Conservation (phyloP, 2,329 filamentous ascomycete genomes). For the Neofusicoccum sp. region DNA sequence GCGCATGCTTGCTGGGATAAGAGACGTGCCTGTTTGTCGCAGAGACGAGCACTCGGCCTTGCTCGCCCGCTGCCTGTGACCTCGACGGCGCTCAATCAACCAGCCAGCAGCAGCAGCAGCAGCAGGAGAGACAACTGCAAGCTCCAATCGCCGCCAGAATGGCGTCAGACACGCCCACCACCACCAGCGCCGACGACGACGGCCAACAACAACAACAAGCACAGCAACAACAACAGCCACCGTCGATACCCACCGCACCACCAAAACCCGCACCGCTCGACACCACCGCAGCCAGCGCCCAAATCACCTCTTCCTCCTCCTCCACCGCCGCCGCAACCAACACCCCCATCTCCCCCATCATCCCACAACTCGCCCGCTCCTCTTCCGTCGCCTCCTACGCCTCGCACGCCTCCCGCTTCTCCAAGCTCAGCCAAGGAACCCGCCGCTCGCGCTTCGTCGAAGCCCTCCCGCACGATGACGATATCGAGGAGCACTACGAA, state of each 20-base stretch:
- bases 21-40: too few relatives aligned
- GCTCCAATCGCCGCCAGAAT: too few relatives aligned
- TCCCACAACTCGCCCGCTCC: neutral
- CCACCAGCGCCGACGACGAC: too few relatives aligned
- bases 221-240: too few relatives aligned
- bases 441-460: conserved; percentile 19
- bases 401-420: conserved; percentile 8
- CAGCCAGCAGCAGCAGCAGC: too few relatives aligned
- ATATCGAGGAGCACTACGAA: neutral
- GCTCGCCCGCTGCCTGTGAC: too few relatives aligned
- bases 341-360: neutral
- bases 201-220: too few relatives aligned
- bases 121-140: too few relatives aligned
- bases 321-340: neutral
- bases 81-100: too few relatives aligned
- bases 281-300: neutral
- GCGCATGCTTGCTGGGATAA: neutral
- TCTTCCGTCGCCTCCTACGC: neutral
- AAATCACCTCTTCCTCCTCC: neutral
- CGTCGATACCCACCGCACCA: too few relatives aligned
- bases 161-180: too few relatives aligned
- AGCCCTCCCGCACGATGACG: conserved; percentile 2
- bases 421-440: conserved; percentile 4
- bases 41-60: too few relatives aligned
- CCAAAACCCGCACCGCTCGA: neutral